Conservation (phyloP, 441 rosid species). For the Arabidopsis lyrata region DNA sequence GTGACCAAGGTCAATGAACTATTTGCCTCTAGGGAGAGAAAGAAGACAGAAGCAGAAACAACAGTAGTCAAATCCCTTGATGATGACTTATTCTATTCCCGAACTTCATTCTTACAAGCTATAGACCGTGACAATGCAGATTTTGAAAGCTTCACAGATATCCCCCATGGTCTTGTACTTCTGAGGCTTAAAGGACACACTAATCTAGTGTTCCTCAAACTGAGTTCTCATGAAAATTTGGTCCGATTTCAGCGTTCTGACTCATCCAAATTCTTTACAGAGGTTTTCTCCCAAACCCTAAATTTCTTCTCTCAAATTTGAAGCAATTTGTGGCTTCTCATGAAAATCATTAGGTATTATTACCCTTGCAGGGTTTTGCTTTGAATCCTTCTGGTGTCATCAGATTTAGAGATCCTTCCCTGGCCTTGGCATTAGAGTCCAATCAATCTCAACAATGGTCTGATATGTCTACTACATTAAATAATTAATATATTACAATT, state of each 20-base stretch:
- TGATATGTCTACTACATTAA: not conserved
- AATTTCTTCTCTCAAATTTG: not conserved
- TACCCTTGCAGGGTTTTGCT: constrained; percentile 6
- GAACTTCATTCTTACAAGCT: constrained; percentile 7
- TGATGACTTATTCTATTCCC: constrained; percentile 7
- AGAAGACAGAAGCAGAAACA: not conserved
- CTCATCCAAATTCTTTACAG: not conserved
- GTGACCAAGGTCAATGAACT: constrained; percentile 25
- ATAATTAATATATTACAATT: not conserved
- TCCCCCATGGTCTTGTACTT: not conserved
- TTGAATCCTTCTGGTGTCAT: not conserved
- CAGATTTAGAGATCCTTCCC: constrained; percentile 4
- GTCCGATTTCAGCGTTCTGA: not conserved
- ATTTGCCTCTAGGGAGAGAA: not conserved
- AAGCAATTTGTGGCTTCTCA: constrained; percentile 19
- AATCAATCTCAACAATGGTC: not conserved
- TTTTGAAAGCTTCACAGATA: not conserved
- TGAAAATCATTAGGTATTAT: not conserved
- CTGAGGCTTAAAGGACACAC: constrained; percentile 4
- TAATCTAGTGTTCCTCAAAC: constrained; percentile 22
- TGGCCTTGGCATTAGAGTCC: constrained; percentile 6
- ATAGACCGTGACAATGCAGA: not conserved
- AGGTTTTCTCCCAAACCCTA: constrained; percentile 9
- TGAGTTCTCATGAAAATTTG: not conserved
- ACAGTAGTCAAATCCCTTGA: not conserved